Evolutionary conservation across 306 rosid genomes (phyloP).

Genomic region (Albizia julibrissin): DNA sequence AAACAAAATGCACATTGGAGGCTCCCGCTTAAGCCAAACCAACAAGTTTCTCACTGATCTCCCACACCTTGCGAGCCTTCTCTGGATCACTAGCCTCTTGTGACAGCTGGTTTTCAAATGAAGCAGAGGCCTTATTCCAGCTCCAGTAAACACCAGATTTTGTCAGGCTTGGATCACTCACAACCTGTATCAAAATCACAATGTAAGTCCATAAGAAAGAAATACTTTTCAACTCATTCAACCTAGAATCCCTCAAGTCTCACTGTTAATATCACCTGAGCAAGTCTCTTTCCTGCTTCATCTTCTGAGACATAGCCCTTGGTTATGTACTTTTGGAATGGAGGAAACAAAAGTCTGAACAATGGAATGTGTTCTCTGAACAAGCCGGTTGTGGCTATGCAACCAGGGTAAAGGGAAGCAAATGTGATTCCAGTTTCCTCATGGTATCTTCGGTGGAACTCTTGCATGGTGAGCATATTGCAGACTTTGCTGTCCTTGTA

Average conservation of each 20-base stretch:
- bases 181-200: slow-evolving; percentile 62
- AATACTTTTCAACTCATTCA: slow-evolving; percentile 1
- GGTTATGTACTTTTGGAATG: slow-evolving; percentile 96
- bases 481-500: slow-evolving; percentile 99
- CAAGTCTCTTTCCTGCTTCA: slow-evolving; percentile 96
- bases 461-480: slow-evolving; percentile 98
- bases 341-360: slow-evolving; percentile 90
- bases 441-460: slow-evolving; percentile 78
- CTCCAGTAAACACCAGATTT: slow-evolving; percentile 99
- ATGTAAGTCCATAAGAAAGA: slow-evolving; percentile 24
- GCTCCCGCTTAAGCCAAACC: slow-evolving; percentile 67
- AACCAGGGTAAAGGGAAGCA: slow-evolving; percentile 93
- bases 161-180: slow-evolving; percentile 89
- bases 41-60: slow-evolving; percentile 90
- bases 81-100: slow-evolving; percentile 83
- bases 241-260: neutral
- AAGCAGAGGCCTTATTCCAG: slow-evolving; percentile 94
- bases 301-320: slow-evolving; percentile 96
- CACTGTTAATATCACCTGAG: slow-evolving; percentile 70
- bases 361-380: slow-evolving; percentile 96
- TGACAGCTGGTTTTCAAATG: slow-evolving; percentile 90
- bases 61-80: slow-evolving; percentile 96
- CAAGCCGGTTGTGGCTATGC: slow-evolving; percentile 97
- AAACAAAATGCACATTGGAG: slow-evolving; percentile 16
- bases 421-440: slow-evolving; percentile 95